Evolutionary conservation across 2,329 filamentous ascomycete genomes (phyloP).

Genomic region (Curvularia sp.): DNA sequence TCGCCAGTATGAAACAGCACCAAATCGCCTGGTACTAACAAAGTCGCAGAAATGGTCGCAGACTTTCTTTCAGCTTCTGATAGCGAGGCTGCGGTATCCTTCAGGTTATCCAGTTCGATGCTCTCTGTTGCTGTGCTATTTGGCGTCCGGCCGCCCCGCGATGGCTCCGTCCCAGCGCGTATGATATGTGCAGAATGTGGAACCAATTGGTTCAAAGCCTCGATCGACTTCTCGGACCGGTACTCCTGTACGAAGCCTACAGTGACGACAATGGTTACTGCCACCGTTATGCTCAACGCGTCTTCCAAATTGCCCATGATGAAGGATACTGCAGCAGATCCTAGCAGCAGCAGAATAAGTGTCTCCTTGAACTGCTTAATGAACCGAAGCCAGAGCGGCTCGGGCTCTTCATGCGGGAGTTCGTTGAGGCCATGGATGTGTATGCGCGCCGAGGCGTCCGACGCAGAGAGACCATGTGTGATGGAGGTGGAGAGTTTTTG

Average conservation of each 20-base stretch:
- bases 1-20: slow-evolving; percentile 96
- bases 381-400: slow-evolving; percentile 94
- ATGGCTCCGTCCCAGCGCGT: slow-evolving; percentile 55
- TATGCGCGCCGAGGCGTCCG: slow-evolving; percentile 81
- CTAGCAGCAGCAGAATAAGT: slow-evolving; percentile 87
- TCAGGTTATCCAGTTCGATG: slow-evolving; percentile 59
- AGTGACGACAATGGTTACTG: slow-evolving; percentile 94
- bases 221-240: slow-evolving; percentile 94
- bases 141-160: slow-evolving; percentile 26
- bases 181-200: slow-evolving; percentile 97
- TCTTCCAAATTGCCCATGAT: slow-evolving; percentile 94
- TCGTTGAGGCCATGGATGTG: slow-evolving; percentile 89
- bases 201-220: slow-evolving; percentile 90
- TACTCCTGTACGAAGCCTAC: slow-evolving; percentile 99
- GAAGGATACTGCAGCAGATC: slow-evolving; percentile 85
- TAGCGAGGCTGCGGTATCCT: slow-evolving; percentile 65
- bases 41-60: slow-evolving; percentile 82
- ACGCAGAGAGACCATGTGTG: slow-evolving; percentile 77
- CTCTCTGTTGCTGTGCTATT: slow-evolving; percentile 37
- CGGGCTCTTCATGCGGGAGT: slow-evolving; percentile 89
- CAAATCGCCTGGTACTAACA: slow-evolving; percentile 90
- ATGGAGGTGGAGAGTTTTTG: slow-evolving; percentile 82
- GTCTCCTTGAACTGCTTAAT: slow-evolving; percentile 97
- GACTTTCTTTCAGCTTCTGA: slow-evolving; percentile 75
- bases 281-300: slow-evolving; percentile 91